Base-by-base conservation (phyloP, 108 stramenopile genomes). In the Skeletonema tropicum region DNA sequence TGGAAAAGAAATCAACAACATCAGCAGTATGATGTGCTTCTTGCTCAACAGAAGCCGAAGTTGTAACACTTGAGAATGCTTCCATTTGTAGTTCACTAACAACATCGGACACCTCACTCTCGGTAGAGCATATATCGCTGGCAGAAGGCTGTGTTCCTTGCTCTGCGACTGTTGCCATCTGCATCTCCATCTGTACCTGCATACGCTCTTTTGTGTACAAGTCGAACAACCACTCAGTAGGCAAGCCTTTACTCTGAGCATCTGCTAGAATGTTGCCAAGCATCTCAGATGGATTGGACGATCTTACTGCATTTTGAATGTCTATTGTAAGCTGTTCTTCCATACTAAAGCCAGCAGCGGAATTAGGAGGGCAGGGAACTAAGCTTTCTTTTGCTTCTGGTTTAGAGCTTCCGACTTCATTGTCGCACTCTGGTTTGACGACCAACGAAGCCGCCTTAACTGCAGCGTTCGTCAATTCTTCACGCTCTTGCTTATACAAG, bases 1-100 rank as follows among this genome's bases (percentile, higher is more conserved):
- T 67, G 15, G 73, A 23, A 32, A 81, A 81, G 58, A 81, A 81
- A 31, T 62, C 70, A 74, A 70, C 80, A 41, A 79, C 60, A 23
- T 73, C 52, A 55, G 52, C 7, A 9, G 52, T n/a, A 23, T n/a
- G 9, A 23, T n/a, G 9, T 45, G 42, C 15, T 45, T n/a, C 42
- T n/a, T 15, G 42, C 23, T 55, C 9, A 8, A 55, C 3, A 49
- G 14, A 0, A n/a, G 42, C 5, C 15, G 42, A 45, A 45, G 11
- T 12, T 13, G 13, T 12, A 41, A 41, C 48, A 49, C 21, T 19
- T 7, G 48, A 49, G 19, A 7, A 49, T 7, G n/a, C 48, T 21
- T 19, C 48, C 4, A 19, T 13, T 41, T 12, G 17, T 5, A 14
- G 19, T 7, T 49, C 48, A 23, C 19, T 23, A 55, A 55, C 21